These are phyloP conservation scores for Triticum aestivum DNA, from an alignment of 176 grass and related monocot genomes.

Conservation along the genomic window DNA sequence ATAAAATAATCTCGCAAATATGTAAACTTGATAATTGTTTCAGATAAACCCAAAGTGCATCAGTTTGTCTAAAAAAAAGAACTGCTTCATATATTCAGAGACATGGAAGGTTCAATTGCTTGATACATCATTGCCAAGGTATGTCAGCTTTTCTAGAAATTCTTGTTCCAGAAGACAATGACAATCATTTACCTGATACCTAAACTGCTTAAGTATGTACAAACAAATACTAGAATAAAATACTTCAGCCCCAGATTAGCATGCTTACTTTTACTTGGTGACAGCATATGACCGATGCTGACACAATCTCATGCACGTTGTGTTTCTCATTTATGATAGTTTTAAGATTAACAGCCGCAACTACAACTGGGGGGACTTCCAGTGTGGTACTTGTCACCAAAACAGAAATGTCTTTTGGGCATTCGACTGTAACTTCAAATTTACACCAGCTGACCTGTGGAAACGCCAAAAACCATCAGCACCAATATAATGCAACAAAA, in stretches of 20 bases:
- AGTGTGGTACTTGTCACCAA: constrained; percentile 49
- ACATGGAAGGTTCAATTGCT: constrained; percentile 9
- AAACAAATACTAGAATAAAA: constrained; percentile 21
- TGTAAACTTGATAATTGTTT: neutral
- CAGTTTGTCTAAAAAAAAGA: neutral
- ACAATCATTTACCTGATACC: neutral
- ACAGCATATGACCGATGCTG: constrained; percentile 94
- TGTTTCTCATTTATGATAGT: constrained; percentile 80
- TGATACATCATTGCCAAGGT: constrained; percentile 5
- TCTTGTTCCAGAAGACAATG: constrained; percentile 1
- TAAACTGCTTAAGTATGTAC: neutral
- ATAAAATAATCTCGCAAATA: neutral
- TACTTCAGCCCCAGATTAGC: constrained; percentile 14
- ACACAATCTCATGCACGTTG: constrained; percentile 91
- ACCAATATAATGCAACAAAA: neutral
- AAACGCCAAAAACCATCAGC: constrained; percentile 25
- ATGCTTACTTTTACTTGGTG: constrained; percentile 78
- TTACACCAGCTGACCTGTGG: constrained; percentile 98
- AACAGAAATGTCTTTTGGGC: constrained; percentile 78
- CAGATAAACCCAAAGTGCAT: neutral
- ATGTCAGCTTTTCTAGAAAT: constrained; percentile 1
- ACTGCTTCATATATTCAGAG: constrained; percentile 1
- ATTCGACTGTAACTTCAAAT: constrained; percentile 85
- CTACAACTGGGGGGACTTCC: constrained; percentile 76
- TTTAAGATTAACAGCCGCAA: constrained; percentile 90